phyloP scores from a whole-genome alignment of 1,284 basidiomycete genomes.

The Ustilago shanxiensis region DNA sequence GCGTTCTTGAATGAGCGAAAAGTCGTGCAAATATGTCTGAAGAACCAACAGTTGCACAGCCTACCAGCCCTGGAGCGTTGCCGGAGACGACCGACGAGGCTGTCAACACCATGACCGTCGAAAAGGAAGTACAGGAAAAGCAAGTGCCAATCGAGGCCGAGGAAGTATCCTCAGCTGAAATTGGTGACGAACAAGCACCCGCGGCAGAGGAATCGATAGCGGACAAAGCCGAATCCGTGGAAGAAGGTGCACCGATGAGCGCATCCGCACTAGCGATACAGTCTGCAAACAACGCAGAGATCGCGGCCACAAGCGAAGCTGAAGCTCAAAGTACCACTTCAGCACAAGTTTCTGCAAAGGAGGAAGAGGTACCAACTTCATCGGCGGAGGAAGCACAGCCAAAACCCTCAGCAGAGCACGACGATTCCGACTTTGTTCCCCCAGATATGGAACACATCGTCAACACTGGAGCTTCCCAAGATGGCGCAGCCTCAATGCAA shows the following conservation, averaged over 20 bases:
- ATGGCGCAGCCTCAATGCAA: slow-evolving; percentile 35
- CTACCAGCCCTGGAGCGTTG: neutral
- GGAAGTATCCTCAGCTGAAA: neutral
- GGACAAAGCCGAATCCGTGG: neutral
- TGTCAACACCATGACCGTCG: neutral
- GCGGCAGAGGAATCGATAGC: neutral
- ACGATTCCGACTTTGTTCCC: slow-evolving; percentile 37
- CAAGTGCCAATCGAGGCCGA: neutral
- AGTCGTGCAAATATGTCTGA: slow-evolving; percentile 10
- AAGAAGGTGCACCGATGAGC: neutral
- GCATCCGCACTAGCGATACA: neutral
- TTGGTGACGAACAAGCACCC: neutral
- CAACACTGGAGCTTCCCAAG: slow-evolving; percentile 39
- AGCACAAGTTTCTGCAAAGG: neutral
- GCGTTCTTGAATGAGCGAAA: neutral
- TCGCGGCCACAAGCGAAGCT: neutral
- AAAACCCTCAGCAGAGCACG: neutral
- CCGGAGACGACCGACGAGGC: neutral
- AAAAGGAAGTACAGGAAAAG: neutral
- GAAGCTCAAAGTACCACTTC: neutral
- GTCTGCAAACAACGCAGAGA: neutral
- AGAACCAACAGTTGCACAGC: neutral
- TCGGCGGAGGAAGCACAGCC: neutral
- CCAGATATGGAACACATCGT: slow-evolving; percentile 51
- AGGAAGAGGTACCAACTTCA: neutral